Conservation (phyloP, 768 basidiomycete species). For the Calvatia gigantea region DNA sequence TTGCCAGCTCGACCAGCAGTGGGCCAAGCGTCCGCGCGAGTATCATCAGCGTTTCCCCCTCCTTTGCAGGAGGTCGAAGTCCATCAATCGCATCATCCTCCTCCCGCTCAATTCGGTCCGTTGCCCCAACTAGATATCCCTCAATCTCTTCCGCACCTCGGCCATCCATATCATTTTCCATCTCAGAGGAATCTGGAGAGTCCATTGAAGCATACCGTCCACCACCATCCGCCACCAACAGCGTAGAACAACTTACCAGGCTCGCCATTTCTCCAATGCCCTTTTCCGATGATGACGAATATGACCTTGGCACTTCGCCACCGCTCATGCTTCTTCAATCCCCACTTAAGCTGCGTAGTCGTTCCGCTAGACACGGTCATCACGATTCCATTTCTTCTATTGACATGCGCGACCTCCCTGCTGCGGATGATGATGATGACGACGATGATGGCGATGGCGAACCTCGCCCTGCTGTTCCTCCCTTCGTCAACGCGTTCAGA, state of each 20-base stretch:
- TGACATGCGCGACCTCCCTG: constrained; percentile 29
- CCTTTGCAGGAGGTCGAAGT: neutral
- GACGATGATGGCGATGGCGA: too few species aligned
- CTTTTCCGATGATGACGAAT: constrained; percentile 26
- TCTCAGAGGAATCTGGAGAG: constrained; percentile 18
- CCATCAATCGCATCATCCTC: neutral
- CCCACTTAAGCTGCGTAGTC: constrained; percentile 11
- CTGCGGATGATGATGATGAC: constrained; percentile 13
- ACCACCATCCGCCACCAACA: too few species aligned
- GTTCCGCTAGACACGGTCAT: constrained; percentile 15
- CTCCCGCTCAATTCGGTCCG: constrained; percentile 14
- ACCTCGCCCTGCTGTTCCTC: constrained; percentile 2
- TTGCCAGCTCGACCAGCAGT: constrained; percentile 18
- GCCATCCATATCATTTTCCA: constrained; percentile 26
- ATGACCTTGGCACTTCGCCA: constrained; percentile 18
- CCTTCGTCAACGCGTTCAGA: constrained; percentile 4
- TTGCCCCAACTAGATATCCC: constrained; percentile 16
- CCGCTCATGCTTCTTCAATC: constrained; percentile 8
- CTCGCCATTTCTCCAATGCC: constrained; percentile 23
- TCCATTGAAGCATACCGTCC: constrained; percentile 2
- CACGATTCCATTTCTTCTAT: constrained; percentile 36
- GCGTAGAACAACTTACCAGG: constrained; percentile 16
- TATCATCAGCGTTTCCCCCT: neutral
- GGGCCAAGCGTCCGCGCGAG: constrained; percentile 5
- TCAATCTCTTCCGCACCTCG: constrained; percentile 15